phyloP scores from a whole-genome alignment of 2,329 filamentous ascomycete species.

The Exophiala calicioides region DNA sequence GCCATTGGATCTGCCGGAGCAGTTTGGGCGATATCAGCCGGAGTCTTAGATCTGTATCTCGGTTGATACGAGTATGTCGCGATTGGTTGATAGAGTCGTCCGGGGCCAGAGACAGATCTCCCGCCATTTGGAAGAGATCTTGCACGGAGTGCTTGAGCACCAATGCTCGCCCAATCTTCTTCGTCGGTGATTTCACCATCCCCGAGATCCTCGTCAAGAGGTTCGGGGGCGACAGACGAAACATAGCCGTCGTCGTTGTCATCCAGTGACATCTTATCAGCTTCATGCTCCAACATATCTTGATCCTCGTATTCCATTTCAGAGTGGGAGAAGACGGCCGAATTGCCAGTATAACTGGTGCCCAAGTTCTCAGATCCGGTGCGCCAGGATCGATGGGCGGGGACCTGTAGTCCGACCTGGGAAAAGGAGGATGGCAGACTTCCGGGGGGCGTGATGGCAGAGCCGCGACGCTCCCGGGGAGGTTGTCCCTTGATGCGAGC shows the following conservation, averaged over 20 bases:
- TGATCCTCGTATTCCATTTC: slow-evolving; percentile 64
- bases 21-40: slow-evolving; percentile 35
- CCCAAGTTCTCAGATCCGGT: slow-evolving; percentile 38
- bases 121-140: slow-evolving; percentile 51
- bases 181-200: slow-evolving; percentile 91
- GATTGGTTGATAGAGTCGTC: slow-evolving; percentile 41
- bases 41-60: slow-evolving; percentile 26
- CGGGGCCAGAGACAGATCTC: slow-evolving; percentile 42
- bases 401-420: slow-evolving; percentile 51
- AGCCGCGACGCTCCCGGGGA: slow-evolving; percentile 33
- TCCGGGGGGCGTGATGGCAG: slow-evolving; percentile 30
- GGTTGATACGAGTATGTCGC: slow-evolving; percentile 38
- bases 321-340: slow-evolving; percentile 71
- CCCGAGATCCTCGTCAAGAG: slow-evolving; percentile 67
- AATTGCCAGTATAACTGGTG: slow-evolving; percentile 68
- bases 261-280: slow-evolving; percentile 91
- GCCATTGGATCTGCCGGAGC: slow-evolving; percentile 45
- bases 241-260: slow-evolving; percentile 66
- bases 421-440: slow-evolving; percentile 51
- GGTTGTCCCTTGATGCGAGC: slow-evolving; percentile 71
- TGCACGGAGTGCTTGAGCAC: slow-evolving; percentile 78
- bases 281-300: slow-evolving; percentile 77
- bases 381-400: slow-evolving; percentile 39
- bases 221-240: slow-evolving; percentile 70
- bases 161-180: slow-evolving; percentile 91